Conservation (phyloP, 306 rosid species). For the Crotalaria pallida region DNA sequence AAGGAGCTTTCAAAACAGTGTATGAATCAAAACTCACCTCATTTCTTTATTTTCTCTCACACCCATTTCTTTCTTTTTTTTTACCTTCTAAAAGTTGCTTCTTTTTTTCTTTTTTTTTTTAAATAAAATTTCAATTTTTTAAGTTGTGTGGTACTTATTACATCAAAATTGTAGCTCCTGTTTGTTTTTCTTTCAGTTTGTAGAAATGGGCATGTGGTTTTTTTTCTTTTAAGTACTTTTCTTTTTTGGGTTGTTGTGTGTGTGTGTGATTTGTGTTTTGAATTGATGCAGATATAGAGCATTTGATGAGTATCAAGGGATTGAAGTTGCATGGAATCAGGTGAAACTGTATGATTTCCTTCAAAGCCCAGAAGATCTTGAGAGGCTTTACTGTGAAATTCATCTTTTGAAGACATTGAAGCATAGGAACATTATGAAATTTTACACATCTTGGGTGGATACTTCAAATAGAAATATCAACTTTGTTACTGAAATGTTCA, state of each 20-base stretch:
- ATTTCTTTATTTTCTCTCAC: not conserved
- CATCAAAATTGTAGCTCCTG: conserved; percentile 17
- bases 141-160: not conserved
- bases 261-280: not conserved
- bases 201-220: conserved; percentile 8
- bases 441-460: conserved; percentile 94
- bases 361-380: conserved; percentile 92
- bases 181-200: conserved; percentile 3
- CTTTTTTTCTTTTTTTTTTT: not conserved
- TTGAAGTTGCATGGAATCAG: conserved; percentile 99
- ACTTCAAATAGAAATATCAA: conserved; percentile 80
- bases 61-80: not conserved
- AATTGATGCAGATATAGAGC: conserved; percentile 67
- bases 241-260: not conserved
- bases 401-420: conserved; percentile 86
- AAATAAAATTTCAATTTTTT: no score
- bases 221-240: not conserved
- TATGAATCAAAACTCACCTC: conserved; percentile 32
- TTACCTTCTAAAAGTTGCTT: no score
- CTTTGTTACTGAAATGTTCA: conserved; percentile 93
- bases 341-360: conserved; percentile 82
- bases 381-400: conserved; percentile 91
- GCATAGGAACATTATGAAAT: conserved; percentile 86
- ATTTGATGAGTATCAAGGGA: conserved; percentile 94
- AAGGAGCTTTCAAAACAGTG: conserved; percentile 98